Conservation (phyloP, 2,329 filamentous ascomycete species). For the Tolypocladium capitatum region DNA sequence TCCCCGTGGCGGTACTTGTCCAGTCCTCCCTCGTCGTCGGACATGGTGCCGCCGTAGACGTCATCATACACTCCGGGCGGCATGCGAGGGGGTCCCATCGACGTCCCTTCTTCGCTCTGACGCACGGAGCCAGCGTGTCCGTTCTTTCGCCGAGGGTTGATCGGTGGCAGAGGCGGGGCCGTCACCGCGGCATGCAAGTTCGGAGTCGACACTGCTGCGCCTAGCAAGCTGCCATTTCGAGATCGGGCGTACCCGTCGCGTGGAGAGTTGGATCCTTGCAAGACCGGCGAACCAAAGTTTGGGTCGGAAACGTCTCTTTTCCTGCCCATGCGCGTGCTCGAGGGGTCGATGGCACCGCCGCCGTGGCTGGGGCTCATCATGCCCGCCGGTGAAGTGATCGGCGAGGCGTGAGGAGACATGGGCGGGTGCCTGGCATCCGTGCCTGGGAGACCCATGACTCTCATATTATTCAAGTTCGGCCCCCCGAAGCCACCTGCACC, state of each 20-base stretch:
- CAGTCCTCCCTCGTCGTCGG: slow-evolving; percentile 26
- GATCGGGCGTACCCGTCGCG: slow-evolving; percentile 20
- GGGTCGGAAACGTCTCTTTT: slow-evolving; percentile 39
- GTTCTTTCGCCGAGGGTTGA: slow-evolving; percentile 43
- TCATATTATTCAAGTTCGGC: slow-evolving; percentile 20
- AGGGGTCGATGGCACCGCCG: slow-evolving; percentile 2
- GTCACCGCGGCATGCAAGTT: slow-evolving; percentile 20
- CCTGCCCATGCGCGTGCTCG: slow-evolving; percentile 25
- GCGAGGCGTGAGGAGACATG: not conserved
- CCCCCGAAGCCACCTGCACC: slow-evolving; percentile 14
- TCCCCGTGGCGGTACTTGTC: slow-evolving; percentile 24
- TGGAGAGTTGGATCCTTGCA: slow-evolving; percentile 28
- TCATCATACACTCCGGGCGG: not conserved
- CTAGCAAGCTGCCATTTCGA: slow-evolving; percentile 21
- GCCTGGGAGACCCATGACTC: slow-evolving; percentile 34
- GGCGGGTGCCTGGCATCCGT: slow-evolving; percentile 18
- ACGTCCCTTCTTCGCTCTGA: slow-evolving; percentile 19
- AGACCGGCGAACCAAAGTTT: slow-evolving; percentile 31
- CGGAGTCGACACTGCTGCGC: slow-evolving; percentile 20
- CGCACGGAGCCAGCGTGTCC: slow-evolving; percentile 23
- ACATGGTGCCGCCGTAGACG: slow-evolving; percentile 9
- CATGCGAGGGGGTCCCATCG: slow-evolving; percentile 7
- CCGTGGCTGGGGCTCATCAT: slow-evolving; percentile 4
- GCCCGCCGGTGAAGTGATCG: not conserved
- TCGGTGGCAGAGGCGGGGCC: slow-evolving; percentile 41